Evolutionary conservation across 805 yeast species (phyloP).

Genomic region (Kluyveromyces starmeri): DNA sequence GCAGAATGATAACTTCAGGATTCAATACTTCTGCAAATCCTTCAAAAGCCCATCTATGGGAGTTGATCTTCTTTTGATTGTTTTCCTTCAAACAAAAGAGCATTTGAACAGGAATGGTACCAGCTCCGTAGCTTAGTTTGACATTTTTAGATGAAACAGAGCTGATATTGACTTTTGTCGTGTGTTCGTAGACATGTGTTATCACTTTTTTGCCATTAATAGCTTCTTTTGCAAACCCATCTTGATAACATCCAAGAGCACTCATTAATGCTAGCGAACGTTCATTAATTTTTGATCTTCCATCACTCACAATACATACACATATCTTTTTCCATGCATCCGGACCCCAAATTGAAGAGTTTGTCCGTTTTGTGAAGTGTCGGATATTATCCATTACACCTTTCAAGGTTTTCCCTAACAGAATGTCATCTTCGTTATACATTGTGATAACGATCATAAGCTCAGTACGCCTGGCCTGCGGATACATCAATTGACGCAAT

Average conservation of each 20-base stretch:
- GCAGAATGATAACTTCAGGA: constrained; percentile 73
- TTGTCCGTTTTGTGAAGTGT: constrained; percentile 56
- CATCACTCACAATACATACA: constrained; percentile 85
- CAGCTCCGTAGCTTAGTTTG: constrained; percentile 38
- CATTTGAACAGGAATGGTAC: constrained; percentile 77
- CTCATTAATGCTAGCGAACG: constrained; percentile 73
- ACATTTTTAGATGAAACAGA: constrained; percentile 53
- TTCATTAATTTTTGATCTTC: constrained; percentile 74
- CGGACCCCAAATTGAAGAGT: constrained; percentile 81
- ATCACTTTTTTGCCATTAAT: constrained; percentile 75
- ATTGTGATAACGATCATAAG: constrained; percentile 78
- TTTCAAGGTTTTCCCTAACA: constrained; percentile 75
- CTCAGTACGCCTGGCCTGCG: constrained; percentile 76
- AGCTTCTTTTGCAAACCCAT: constrained; percentile 87
- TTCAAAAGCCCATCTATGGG: constrained; percentile 95
- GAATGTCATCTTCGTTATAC: constrained; percentile 81
- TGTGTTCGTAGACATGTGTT: constrained; percentile 88
- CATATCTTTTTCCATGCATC: constrained; percentile 94
- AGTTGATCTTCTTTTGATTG: constrained; percentile 83
- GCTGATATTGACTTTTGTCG: constrained; percentile 82
- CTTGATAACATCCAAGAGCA: constrained; percentile 87
- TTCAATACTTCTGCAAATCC: constrained; percentile 77
- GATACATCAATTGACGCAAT: constrained; percentile 74
- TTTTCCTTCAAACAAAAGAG: constrained; percentile 84
- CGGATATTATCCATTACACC: constrained; percentile 85